These are phyloP conservation scores for Harringtonia lauricola DNA, from an alignment of 2,329 filamentous ascomycete genomes.

Conservation along the genomic window DNA sequence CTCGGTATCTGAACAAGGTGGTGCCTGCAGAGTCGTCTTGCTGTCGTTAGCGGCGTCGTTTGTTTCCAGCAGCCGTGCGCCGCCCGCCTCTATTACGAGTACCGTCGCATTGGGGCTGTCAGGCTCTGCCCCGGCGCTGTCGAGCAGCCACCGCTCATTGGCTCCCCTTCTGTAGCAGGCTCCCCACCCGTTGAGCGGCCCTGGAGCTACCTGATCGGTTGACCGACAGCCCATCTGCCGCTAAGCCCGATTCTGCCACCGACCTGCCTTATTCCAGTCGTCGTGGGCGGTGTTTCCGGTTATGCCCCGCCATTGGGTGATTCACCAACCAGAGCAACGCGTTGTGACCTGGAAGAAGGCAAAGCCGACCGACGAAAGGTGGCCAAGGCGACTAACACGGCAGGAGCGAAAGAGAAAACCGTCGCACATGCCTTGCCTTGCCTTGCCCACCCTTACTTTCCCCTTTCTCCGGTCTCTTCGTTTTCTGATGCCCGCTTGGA, in stretches of 20 bases:
- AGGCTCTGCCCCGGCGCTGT: too few species aligned
- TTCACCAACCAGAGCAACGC: not conserved
- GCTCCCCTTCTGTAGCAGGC: too few species aligned
- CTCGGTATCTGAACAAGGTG: too few species aligned
- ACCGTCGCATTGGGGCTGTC: too few species aligned
- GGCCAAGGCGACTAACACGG: constrained; percentile 2
- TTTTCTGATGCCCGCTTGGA: not conserved
- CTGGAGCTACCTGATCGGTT: constrained; percentile 7
- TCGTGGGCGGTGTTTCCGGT: not conserved
- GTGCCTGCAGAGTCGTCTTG: not conserved
- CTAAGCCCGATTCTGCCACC: constrained; percentile 25
- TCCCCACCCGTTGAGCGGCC: not conserved
- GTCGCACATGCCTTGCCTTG: too few species aligned
- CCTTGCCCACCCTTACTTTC: not conserved
- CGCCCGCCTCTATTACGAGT: too few species aligned
- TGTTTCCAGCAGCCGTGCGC: not conserved
- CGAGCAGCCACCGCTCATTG: too few species aligned
- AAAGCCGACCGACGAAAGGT: constrained; percentile 3
- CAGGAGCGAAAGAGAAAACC: constrained; percentile 3
- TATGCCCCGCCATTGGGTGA: not conserved
- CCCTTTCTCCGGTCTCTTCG: not conserved
- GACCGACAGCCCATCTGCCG: constrained; percentile 10
- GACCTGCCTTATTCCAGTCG: constrained; percentile 11
- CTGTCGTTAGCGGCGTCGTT: not conserved
- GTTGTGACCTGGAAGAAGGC: not conserved